Percentiles rank a stretch among this genome's conserved stretches.
Evolutionary conservation across 2,329 filamentous ascomycete genomes (phyloP).

Genomic region (Pestalotiopsis sp.): DNA sequence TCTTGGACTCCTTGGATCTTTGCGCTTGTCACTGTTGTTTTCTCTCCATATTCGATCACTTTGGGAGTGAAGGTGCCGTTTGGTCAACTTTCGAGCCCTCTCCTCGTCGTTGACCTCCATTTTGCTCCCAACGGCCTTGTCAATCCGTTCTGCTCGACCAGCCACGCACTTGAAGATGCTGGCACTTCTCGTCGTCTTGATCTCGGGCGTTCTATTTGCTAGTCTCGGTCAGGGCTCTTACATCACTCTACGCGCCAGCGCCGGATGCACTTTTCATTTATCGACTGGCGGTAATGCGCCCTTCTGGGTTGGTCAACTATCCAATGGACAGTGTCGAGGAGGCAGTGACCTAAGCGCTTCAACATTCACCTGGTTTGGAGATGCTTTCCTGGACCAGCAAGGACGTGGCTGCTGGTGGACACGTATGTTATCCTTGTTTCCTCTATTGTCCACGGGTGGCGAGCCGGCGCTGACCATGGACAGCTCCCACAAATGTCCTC

Average conservation of each 20-base stretch:
- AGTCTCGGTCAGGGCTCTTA: slow-evolving; percentile 21
- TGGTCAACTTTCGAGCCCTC: background rate
- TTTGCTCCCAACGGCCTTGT: slow-evolving; percentile 12
- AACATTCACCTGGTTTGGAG: slow-evolving; percentile 54
- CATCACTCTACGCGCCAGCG: slow-evolving; percentile 40
- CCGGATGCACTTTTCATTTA: slow-evolving; percentile 53
- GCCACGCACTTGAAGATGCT: slow-evolving; percentile 22
- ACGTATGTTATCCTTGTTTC: slow-evolving; percentile 36
- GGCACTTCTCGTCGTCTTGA: slow-evolving; percentile 20
- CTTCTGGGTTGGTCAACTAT: slow-evolving; percentile 59
- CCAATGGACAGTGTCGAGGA: slow-evolving; percentile 62
- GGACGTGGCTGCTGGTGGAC: slow-evolving; percentile 65
- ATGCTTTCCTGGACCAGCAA: slow-evolving; percentile 55
- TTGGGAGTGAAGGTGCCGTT: background rate
- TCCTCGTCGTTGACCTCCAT: background rate
- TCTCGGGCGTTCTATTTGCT: slow-evolving; percentile 12
- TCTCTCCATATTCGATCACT: background rate
- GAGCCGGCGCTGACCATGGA: slow-evolving; percentile 16
- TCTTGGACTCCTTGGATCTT: slow-evolving; percentile 2
- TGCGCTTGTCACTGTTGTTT: background rate
- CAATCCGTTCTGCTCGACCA: slow-evolving; percentile 3
- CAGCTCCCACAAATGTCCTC: slow-evolving; percentile 56
- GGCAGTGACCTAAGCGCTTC: slow-evolving; percentile 47
- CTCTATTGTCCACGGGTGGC: background rate
- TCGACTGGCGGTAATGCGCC: slow-evolving; percentile 42